phyloP scores from a whole-genome alignment of 2,329 filamentous ascomycete species.

The Annulohypoxylon truncatum region DNA sequence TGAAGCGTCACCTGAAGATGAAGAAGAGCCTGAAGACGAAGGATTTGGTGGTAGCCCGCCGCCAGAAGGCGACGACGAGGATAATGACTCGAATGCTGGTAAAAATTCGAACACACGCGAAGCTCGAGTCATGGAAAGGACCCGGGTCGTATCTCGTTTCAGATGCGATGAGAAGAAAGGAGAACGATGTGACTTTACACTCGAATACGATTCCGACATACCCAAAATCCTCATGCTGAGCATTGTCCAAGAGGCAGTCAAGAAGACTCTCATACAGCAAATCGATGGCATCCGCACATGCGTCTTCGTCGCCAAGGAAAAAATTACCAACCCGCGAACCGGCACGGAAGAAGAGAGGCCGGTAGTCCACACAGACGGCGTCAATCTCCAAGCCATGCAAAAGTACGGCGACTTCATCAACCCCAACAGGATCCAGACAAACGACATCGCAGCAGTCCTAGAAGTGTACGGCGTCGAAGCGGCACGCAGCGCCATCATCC shows the following conservation, averaged over 20 bases:
- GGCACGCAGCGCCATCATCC: constrained; percentile 85
- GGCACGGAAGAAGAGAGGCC: constrained; percentile 62
- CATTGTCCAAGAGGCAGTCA: constrained; percentile 84
- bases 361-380: constrained; percentile 81
- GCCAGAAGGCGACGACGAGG: constrained; percentile 55
- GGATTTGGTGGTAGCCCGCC: constrained; percentile 63
- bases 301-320: constrained; percentile 72
- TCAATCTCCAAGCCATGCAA: constrained; percentile 92
- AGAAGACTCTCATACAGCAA: constrained; percentile 85
- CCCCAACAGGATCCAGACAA: constrained; percentile 87
- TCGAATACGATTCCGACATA: constrained; percentile 82
- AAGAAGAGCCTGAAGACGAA: constrained; percentile 69
- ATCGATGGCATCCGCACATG: constrained; percentile 82
- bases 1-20: constrained; percentile 67
- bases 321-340: constrained; percentile 59
- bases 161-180: constrained; percentile 80
- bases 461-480: constrained; percentile 93
- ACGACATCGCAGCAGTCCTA: constrained; percentile 90
- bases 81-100: constrained; percentile 52
- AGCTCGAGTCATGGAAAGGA: constrained; percentile 71
- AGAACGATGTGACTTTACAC: constrained; percentile 80
- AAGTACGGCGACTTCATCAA: constrained; percentile 87
- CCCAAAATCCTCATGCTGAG: constrained; percentile 95
- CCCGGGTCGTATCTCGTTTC: constrained; percentile 78
- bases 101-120: constrained; percentile 61